Evolutionary conservation across 2,329 filamentous ascomycete genomes (phyloP).

Genomic region (Diaporthe eres): DNA sequence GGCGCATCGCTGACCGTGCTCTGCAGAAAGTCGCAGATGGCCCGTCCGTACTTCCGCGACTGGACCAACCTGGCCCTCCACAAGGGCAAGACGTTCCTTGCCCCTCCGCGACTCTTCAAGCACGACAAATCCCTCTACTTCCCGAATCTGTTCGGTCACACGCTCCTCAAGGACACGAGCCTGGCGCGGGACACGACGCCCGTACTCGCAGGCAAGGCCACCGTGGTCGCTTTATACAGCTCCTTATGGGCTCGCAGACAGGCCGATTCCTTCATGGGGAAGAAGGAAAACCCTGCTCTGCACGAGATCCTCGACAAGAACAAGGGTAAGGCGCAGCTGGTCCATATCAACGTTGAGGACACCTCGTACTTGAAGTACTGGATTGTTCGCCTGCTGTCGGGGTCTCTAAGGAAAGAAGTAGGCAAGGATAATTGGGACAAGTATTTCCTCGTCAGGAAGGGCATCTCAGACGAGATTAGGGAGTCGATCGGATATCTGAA

Average conservation of each 20-base stretch:
- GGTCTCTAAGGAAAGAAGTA: conserved; percentile 64
- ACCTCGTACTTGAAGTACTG: conserved; percentile 75
- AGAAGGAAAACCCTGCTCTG: conserved; percentile 77
- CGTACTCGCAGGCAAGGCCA: conserved; percentile 79
- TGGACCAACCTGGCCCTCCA: conserved; percentile 87
- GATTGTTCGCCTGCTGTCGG: conserved; percentile 70
- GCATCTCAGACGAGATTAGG: conserved; percentile 72
- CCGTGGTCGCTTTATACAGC: conserved; percentile 85
- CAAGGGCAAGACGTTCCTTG: conserved; percentile 92
- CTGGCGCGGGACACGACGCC: conserved; percentile 79
- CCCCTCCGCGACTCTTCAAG: conserved; percentile 87
- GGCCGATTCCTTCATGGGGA: conserved; percentile 77
- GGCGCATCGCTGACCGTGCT: conserved; percentile 18
- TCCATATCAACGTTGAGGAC: conserved; percentile 92
- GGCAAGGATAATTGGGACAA: conserved; percentile 67
- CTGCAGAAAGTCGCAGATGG: conserved; percentile 78
- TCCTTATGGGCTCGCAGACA: conserved; percentile 90
- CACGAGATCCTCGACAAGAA: conserved; percentile 70
- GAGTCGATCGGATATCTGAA: conserved; percentile 82
- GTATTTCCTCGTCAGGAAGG: conserved; percentile 73
- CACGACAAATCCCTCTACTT: conserved; percentile 89
- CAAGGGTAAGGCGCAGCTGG: conserved; percentile 74
- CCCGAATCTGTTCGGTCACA: conserved; percentile 89
- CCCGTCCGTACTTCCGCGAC: conserved; percentile 95
- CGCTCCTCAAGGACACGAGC: conserved; percentile 71